These are phyloP conservation scores for Phoenix roebelenii DNA, from an alignment of 176 grass and related monocot genomes.

Conservation along the genomic window DNA sequence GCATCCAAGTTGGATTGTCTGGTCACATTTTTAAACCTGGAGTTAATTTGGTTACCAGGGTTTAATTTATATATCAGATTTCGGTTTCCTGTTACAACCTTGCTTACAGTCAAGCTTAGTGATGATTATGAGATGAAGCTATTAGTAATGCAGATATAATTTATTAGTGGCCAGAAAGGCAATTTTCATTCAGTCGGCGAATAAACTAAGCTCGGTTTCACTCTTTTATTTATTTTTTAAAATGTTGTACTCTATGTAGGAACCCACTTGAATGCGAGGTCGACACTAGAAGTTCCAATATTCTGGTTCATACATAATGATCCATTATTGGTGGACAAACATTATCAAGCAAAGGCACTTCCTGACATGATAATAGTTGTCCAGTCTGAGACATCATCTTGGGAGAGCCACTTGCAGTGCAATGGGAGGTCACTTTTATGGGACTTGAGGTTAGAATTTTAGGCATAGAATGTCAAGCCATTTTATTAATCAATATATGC, in stretches of 20 bases:
- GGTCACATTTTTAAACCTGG: background rate
- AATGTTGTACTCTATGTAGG: slow-evolving; percentile 38
- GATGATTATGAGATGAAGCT: background rate
- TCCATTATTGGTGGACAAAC: slow-evolving; percentile 74
- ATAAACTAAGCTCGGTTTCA: too few relatives aligned
- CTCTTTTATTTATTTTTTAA: background rate
- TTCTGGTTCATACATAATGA: slow-evolving; percentile 96
- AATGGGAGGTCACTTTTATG: slow-evolving; percentile 75
- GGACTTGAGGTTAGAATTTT: slow-evolving; percentile 61
- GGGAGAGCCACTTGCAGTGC: slow-evolving; percentile 95
- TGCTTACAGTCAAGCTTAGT: background rate
- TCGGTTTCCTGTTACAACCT: background rate
- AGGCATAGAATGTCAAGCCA: background rate
- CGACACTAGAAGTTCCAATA: slow-evolving; percentile 85
- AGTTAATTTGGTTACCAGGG: background rate
- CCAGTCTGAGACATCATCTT: slow-evolving; percentile 76
- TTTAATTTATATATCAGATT: background rate
- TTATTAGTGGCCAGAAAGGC: too few relatives aligned
- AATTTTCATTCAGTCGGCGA: too few relatives aligned
- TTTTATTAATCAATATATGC: too few relatives aligned
- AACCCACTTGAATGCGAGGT: slow-evolving; percentile 58
- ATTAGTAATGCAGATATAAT: too few relatives aligned
- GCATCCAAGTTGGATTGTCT: background rate
- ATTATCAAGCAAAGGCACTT: slow-evolving; percentile 91
- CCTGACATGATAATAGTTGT: slow-evolving; percentile 89